Percentiles rank a stretch among this genome's conserved stretches.
These are phyloP conservation scores for Trichoderma brevicompactum DNA, from an alignment of 2,329 filamentous ascomycete genomes.

Conservation along the genomic window DNA sequence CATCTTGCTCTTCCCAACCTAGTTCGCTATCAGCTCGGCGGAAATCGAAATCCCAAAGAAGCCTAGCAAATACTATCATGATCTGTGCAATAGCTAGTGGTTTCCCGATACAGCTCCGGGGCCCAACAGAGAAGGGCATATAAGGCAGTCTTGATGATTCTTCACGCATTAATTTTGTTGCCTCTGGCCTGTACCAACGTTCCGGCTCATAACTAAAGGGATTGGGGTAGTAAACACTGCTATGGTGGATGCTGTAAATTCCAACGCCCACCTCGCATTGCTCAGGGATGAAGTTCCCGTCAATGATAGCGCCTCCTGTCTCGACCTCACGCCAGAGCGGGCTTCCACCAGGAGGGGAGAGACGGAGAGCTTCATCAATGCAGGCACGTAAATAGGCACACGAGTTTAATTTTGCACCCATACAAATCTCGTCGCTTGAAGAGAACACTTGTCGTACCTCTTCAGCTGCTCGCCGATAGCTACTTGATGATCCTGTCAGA, in stretches of 20 bases:
- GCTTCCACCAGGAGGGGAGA: constrained; percentile 30
- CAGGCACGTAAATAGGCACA: constrained; percentile 48
- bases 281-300: constrained; percentile 30
- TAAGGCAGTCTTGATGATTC: constrained; percentile 4
- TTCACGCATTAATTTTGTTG: neutral
- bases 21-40: constrained; percentile 16
- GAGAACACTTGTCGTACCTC: constrained; percentile 42
- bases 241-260: constrained; percentile 34
- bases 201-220: constrained; percentile 26
- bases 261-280: constrained; percentile 31
- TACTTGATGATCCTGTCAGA: constrained; percentile 40
- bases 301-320: constrained; percentile 27
- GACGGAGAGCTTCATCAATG: constrained; percentile 40
- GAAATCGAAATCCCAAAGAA: constrained; percentile 29
- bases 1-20: constrained; percentile 9
- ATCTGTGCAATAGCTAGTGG: constrained; percentile 29
- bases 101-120: constrained; percentile 29
- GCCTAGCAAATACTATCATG: constrained; percentile 26
- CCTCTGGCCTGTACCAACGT: constrained; percentile 27
- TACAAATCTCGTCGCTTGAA: constrained; percentile 42
- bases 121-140: constrained; percentile 27
- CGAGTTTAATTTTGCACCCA: constrained; percentile 39
- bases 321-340: constrained; percentile 32
- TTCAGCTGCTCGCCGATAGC: constrained; percentile 35
- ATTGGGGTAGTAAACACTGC: constrained; percentile 21